A percentile compares a stretch with the other conserved stretches of the same genome.
Conservation (phyloP, 2,329 filamentous ascomycete species). For the Aspergillus ruber region DNA sequence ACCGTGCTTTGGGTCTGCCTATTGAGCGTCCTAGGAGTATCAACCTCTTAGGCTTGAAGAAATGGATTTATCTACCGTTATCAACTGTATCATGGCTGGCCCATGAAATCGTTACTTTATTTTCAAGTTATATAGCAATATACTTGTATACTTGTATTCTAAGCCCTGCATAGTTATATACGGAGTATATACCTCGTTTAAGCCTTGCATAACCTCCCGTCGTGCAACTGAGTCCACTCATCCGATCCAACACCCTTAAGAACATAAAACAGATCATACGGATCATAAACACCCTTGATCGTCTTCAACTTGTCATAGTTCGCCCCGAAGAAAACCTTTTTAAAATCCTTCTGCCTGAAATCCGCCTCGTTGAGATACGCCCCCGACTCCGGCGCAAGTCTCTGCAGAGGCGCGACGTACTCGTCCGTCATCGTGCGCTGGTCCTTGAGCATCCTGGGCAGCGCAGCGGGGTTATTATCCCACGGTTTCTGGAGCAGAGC, state of each 20-base stretch:
- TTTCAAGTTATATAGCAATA: background rate
- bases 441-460: constrained; percentile 25
- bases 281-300: constrained; percentile 40
- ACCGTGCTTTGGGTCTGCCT: constrained; percentile 83
- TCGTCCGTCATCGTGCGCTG: constrained; percentile 35
- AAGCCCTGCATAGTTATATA: background rate
- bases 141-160: too few relatives aligned
- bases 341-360: constrained; percentile 35
- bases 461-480: too few relatives aligned
- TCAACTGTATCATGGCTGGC: too few relatives aligned
- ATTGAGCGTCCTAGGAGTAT: constrained; percentile 99
- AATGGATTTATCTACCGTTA: constrained; percentile 29
- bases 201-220: constrained; percentile 36
- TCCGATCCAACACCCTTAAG: constrained; percentile 47
- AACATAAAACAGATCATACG: constrained; percentile 34
- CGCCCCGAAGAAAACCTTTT: constrained; percentile 37
- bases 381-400: constrained; percentile 31
- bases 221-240: constrained; percentile 33
- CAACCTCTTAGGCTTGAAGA: constrained; percentile 77
- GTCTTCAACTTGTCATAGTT: constrained; percentile 31
- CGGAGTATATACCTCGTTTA: background rate
- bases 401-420: constrained; percentile 30
- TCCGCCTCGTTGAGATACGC: constrained; percentile 41
- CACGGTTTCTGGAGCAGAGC: too few relatives aligned
- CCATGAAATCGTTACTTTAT: background rate